Base-by-base conservation (phyloP, 2,329 filamentous ascomycete species). In the Trichoderma afroharzianum region DNA sequence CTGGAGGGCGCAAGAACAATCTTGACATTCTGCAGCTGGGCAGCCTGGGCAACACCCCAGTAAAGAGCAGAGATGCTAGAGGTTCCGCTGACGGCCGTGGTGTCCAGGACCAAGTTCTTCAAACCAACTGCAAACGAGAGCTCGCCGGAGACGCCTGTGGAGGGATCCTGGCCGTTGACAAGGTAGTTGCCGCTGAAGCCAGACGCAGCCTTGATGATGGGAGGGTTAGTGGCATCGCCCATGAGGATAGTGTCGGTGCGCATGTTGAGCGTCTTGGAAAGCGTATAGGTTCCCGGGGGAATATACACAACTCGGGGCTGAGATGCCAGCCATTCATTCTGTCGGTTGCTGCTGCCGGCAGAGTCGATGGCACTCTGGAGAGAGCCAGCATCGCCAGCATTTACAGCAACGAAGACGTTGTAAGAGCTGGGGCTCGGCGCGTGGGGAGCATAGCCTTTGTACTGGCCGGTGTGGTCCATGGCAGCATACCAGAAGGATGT, bases 241-340 rank as follows among this genome's bases (percentile, higher is more conserved):
- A 85, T 83, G 61, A 85, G 73, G 39, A 84, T 81, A 5, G 83
- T 85, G 63, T 84, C 83, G 0, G 83, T 83, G 57, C 82, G 81
- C 80, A 84, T 81, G 8, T 76, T 70, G 43, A 85, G 81, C 1
- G 82, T 83, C 62, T 78, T 69, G 71, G 75, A 78, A 69, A 85
- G 76, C 58, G 78, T 75, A 72, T 85, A 85, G 6, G 80, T 83
- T 55, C 83, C 83, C 1, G 82, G 78, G 0, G 82, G 82, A 59
- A 84, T 79, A 67, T 83, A 84, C 26, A 71, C 72, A 26, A 77
- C 82, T 79, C 82, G 78, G 18, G 82, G 83, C 73, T 84, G 81
- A 39, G 81, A 82, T 2, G 82, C 80, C n/a, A 84, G 74, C 83
- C 83, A 84, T 70, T 80, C 57, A 1, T 76, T 73, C 33, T 83